Conservation (phyloP, 306 rosid genomes). For the Cotoneaster glaucophyllus region DNA sequence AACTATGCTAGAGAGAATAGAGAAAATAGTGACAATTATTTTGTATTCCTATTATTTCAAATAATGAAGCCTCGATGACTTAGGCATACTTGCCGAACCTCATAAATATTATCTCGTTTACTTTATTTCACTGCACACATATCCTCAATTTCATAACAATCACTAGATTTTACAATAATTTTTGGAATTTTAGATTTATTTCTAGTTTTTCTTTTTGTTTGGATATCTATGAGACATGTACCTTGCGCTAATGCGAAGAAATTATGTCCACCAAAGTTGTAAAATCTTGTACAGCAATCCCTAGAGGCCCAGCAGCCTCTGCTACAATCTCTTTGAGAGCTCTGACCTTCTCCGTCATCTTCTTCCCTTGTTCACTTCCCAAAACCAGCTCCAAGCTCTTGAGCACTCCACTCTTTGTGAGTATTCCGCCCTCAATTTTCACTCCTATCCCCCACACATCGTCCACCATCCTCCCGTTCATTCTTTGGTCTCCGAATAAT, state of each 20-base stretch:
- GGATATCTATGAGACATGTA: too few relatives aligned
- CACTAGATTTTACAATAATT: too few relatives aligned
- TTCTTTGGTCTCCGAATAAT: neutral
- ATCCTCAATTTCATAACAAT: too few relatives aligned
- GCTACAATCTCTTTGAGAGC: neutral
- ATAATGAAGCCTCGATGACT: too few relatives aligned
- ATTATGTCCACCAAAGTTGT: neutral
- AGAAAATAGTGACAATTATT: too few relatives aligned
- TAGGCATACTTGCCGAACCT: accelerated
- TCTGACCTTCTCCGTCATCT: slow-evolving; percentile 18
- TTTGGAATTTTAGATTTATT: too few relatives aligned
- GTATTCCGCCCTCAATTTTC: slow-evolving; percentile 28
- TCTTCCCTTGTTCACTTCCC: slow-evolving; percentile 26
- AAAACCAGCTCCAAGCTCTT: slow-evolving; percentile 30
- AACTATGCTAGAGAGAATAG: too few relatives aligned
- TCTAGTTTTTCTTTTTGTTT: too few relatives aligned
- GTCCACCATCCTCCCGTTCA: neutral
- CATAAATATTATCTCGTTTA: too few relatives aligned
- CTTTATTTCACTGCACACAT: too few relatives aligned
- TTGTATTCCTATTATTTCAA: too few relatives aligned
- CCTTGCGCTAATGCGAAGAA: neutral
- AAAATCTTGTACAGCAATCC: neutral
- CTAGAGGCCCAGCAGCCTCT: slow-evolving; percentile 18
- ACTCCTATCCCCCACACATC: slow-evolving; percentile 34
- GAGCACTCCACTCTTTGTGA: slow-evolving; percentile 25